phyloP scores from a whole-genome alignment of 805 yeast species.

The Ogataea paraovalis region DNA sequence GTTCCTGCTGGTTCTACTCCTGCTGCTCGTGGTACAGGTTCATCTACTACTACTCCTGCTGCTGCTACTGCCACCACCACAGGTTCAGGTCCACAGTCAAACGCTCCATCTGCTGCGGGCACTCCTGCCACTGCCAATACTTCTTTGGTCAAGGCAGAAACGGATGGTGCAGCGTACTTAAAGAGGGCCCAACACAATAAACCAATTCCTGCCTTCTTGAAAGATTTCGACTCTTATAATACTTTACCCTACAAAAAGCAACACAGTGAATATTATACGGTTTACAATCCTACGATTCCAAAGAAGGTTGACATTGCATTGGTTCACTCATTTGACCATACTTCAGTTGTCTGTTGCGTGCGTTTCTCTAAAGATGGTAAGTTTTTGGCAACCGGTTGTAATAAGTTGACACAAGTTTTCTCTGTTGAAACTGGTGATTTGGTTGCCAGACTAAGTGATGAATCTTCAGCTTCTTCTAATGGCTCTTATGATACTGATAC shows the following conservation, averaged over 20 bases:
- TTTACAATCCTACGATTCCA: slow-evolving; percentile 85
- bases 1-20: slow-evolving; percentile 12
- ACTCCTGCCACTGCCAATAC: slow-evolving; percentile 19
- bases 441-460: slow-evolving; percentile 83
- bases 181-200: slow-evolving; percentile 54
- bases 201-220: slow-evolving; percentile 75
- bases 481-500: slow-evolving; percentile 54
- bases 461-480: slow-evolving; percentile 45
- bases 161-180: slow-evolving; percentile 37
- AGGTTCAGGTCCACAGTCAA: slow-evolving; percentile 1
- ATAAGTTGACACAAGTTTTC: slow-evolving; percentile 91
- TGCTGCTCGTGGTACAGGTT: neutral
- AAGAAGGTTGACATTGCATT: slow-evolving; percentile 77
- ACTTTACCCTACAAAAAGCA: slow-evolving; percentile 79
- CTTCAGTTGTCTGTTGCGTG: slow-evolving; percentile 95
- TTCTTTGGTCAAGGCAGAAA: slow-evolving; percentile 17
- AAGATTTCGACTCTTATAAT: slow-evolving; percentile 73
- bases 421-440: slow-evolving; percentile 89
- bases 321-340: slow-evolving; percentile 86
- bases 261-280: slow-evolving; percentile 77
- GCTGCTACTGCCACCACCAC: neutral
- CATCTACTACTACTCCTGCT: slow-evolving; percentile 3
- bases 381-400: slow-evolving; percentile 94
- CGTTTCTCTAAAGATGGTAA: slow-evolving; percentile 89
- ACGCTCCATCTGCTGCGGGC: slow-evolving; percentile 23